Evolutionary conservation across 305 asterid species (phyloP), one percentile per base, ranked within the genome.

Genomic region (Nicotiana rustica): DNA sequence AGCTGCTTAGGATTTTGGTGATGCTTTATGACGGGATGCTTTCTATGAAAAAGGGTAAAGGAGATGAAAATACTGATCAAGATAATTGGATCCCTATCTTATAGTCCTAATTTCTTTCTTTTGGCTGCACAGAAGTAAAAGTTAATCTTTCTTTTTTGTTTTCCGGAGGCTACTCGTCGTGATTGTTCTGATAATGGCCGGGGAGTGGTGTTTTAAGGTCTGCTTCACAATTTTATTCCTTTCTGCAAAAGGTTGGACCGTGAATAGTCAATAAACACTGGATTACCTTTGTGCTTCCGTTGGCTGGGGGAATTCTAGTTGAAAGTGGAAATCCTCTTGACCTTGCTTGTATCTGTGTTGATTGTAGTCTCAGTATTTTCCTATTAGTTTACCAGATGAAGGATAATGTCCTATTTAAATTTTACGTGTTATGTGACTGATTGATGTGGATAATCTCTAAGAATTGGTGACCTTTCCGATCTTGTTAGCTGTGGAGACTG

Each of bases 391-490:
- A 25, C 41, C 41, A 2, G 64, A 75, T 52, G 47, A 29, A 52
- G 25, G 76, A 75, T 10, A 7, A 15, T 75, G 17, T 25, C 47
- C 29, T 59, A 59, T 55, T 52, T 15, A 14, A 14, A 75, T 8
- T 52, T 49, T 52, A 52, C 15, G 29, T 55, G 65, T 52, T n/a
- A 17, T 29, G 41, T 29, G 64, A 73, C 44, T 52, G 47, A 7
- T 75, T 75, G 64, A 29, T 75, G 80, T 52, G 80, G 10, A 52
- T 75, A 75, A 52, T 75, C 80, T 49, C 65, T 15, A 15, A 75
- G 18, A 66, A 29, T 75, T 75, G 47, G 66, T 52, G 49, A 29
- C 80, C 80, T 25, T 52, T 75, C 25, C 29, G 65, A 52, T 29
- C 60, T 75, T 75, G 79, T 47, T 19, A 75, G 65, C 80, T 15